Evolutionary conservation across 2,329 filamentous ascomycete genomes (phyloP).

Genomic region (Neonectria neomacrospora): DNA sequence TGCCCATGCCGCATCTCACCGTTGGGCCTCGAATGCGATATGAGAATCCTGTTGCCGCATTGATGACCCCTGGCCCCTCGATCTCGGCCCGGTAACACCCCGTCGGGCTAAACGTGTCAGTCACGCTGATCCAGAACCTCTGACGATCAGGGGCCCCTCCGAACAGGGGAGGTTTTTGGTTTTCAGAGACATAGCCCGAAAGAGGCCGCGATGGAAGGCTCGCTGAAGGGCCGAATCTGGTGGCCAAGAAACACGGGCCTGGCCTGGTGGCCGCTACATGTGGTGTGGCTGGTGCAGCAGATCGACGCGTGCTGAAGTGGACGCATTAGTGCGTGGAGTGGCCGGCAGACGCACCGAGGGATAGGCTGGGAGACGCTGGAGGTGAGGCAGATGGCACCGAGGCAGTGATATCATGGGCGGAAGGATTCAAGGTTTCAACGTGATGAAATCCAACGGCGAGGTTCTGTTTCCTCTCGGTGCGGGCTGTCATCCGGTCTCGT

Average conservation of each 20-base stretch:
- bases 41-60: constrained; percentile 33
- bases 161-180: constrained; percentile 12
- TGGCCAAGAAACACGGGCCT: constrained; percentile 12
- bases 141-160: constrained; percentile 27
- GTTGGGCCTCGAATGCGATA: neutral
- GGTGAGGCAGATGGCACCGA: constrained; percentile 14
- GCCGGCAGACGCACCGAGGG: constrained; percentile 32
- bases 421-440: constrained; percentile 14
- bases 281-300: constrained; percentile 20
- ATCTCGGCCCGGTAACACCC: constrained; percentile 38
- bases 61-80: constrained; percentile 33
- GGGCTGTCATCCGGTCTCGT: constrained; percentile 3
- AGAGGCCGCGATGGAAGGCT: constrained; percentile 16
- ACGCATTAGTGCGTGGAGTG: constrained; percentile 41
- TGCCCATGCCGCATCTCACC: neutral
- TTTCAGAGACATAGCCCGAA: constrained; percentile 11
- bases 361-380: constrained; percentile 31
- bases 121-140: constrained; percentile 24
- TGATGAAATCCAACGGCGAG: constrained; percentile 2
- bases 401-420: constrained; percentile 18
- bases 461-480: constrained; percentile 3
- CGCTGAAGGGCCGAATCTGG: neutral
- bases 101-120: constrained; percentile 35
- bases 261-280: constrained; percentile 1
- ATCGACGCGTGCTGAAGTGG: constrained; percentile 40